phyloP scores from a whole-genome alignment of 139 green algal genomes.

The Picocystis salinarum region DNA sequence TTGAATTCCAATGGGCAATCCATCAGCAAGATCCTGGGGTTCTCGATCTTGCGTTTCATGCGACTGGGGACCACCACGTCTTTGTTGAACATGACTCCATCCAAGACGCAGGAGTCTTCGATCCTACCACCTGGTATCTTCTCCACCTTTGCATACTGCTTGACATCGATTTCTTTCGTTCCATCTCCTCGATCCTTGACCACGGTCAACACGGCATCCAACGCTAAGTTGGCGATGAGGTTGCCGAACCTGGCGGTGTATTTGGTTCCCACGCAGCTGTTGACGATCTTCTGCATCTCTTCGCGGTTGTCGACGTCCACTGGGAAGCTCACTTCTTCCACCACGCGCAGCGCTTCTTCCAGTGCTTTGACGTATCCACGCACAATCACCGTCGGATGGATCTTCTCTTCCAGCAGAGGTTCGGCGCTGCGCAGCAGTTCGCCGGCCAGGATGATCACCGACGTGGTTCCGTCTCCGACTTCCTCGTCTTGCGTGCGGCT shows the following conservation, averaged over 20 bases:
- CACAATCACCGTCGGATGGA: conserved; percentile 94
- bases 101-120: conserved; percentile 61
- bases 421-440: conserved; percentile 83
- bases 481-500: conserved; percentile 93
- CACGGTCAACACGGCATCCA: conserved; percentile 79
- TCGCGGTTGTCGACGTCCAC: conserved; percentile 66
- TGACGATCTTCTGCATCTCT: conserved; percentile 88
- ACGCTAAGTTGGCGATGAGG: conserved; percentile 79
- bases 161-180: conserved; percentile 86
- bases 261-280: conserved; percentile 92
- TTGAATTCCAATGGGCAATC: conserved; percentile 99
- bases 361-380: conserved; percentile 66
- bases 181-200: conserved; percentile 31
- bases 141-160: conserved; percentile 97
- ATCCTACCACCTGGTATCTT: conserved; percentile 81
- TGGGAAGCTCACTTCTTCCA: conserved; percentile 72
- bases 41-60: conserved; percentile 80
- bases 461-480: conserved; percentile 97
- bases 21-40: conserved; percentile 89
- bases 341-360: conserved; percentile 60
- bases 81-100: conserved; percentile 98
- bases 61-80: conserved; percentile 85
- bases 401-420: conserved; percentile 74
- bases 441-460: conserved; percentile 90
- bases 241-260: conserved; percentile 84